These are phyloP conservation scores for Amphicarpaea edgeworthii DNA, from an alignment of 306 rosid species.

Conservation along the genomic window DNA sequence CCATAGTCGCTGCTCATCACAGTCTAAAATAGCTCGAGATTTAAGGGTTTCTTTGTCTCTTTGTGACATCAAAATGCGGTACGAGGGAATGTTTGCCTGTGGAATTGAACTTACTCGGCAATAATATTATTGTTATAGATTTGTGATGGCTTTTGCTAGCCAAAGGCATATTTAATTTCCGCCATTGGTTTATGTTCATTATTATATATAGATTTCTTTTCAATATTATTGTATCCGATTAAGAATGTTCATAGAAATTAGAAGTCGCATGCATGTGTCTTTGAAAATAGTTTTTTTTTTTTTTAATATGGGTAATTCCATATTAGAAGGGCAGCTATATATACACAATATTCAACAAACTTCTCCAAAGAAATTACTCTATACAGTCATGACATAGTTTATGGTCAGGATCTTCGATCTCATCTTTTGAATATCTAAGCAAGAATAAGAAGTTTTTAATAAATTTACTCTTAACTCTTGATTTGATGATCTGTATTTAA, in stretches of 20 bases:
- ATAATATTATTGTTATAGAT: slow-evolving; percentile 17
- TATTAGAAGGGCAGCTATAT: neutral
- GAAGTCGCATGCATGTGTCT: slow-evolving; percentile 25
- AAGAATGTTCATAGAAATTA: slow-evolving; percentile 49
- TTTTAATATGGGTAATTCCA: neutral
- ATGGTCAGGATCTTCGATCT: neutral
- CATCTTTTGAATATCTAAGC: neutral
- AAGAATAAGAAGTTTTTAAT: neutral
- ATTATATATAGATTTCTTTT: neutral
- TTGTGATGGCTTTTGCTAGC: slow-evolving; percentile 17
- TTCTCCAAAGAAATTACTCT: neutral
- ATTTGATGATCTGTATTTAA: neutral
- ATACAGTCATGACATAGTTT: neutral
- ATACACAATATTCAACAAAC: neutral
- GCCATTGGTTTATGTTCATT: slow-evolving; percentile 33
- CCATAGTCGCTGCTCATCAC: slow-evolving; percentile 41
- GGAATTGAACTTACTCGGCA: slow-evolving; percentile 43
- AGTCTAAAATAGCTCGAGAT: slow-evolving; percentile 56
- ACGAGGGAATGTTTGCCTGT: slow-evolving; percentile 76
- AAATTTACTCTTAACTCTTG: neutral
- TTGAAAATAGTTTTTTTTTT: neutral
- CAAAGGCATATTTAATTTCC: slow-evolving; percentile 55
- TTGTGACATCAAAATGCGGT: slow-evolving; percentile 71
- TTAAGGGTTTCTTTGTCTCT: slow-evolving; percentile 72
- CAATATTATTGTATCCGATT: neutral